Base-by-base conservation (phyloP, 805 yeast genomes). In the Starmerella khaoyaiensis region DNA sequence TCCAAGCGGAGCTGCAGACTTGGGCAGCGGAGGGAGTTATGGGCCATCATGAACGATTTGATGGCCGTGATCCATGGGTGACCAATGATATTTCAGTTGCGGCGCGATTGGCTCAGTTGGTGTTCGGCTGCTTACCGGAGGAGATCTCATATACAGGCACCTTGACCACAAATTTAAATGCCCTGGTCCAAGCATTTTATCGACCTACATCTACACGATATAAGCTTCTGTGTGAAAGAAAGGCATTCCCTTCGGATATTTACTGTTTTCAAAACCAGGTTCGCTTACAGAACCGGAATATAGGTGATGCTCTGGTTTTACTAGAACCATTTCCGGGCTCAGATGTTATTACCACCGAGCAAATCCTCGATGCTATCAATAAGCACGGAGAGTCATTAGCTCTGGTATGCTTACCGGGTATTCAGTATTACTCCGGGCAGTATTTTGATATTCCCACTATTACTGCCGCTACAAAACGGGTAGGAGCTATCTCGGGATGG, bases 401-500 rank as follows among this genome's bases (percentile, higher is more conserved):
- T 0, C 49, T 86, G 8, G 73, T 84, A 3, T 69, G 87, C 47
- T 68, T 86, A 31, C 78, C 95, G 0, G 97, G 95, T 1, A 72
- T 86, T 41, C 97, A 86, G 54, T 86, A 77, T 61, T 87, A 84
- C 57, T 72, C 95, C 1, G 97, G 97, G 6, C 97, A 86, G 58
- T 63, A 66, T 19, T 84, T 86, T 51, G 81, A 82, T 35, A 79
- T 86, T 25, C 65, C 64, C 34, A 55, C 56, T n/a, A 82, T 86
- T 49, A 84, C 96, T 1, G 50, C 52, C 7, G 62, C 61, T 32
- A 84, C 78, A 4, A 76, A 80, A 40, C 40, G 69, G 60, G 19
- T 67, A 21, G 67, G 67, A 10, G 47, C 55, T 10, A 37, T 79
- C 24, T 61, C 69, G 1, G 96, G 95, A 1, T 86, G 95, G 95